Percentiles rank a stretch among this genome's conserved stretches.
Conservation (phyloP, 495 filamentous ascomycete genomes). For the Aspergillus avenaceus region DNA sequence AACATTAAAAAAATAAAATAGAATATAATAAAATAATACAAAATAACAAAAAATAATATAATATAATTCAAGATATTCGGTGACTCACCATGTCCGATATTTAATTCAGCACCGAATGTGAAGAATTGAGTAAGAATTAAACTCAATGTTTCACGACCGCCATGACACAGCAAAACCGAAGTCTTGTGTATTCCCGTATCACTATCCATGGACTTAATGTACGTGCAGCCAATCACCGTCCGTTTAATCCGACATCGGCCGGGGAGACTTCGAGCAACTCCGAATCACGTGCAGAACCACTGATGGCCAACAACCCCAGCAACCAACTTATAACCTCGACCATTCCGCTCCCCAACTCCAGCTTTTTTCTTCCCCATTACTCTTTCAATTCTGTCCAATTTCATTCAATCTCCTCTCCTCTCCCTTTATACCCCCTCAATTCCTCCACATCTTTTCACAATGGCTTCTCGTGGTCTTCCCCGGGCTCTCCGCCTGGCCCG, state of each 20-base stretch:
- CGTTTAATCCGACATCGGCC: slow-evolving; percentile 28
- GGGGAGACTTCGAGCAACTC: slow-evolving; percentile 36
- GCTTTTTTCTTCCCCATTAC: slow-evolving; percentile 9
- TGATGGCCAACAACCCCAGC: slow-evolving; percentile 9
- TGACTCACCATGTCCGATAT: neutral
- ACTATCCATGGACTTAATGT: no score
- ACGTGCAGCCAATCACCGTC: slow-evolving; percentile 16
- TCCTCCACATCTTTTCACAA: slow-evolving; percentile 46
- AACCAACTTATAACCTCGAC: slow-evolving; percentile 15
- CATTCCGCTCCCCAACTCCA: slow-evolving; percentile 4
- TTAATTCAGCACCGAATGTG: no score
- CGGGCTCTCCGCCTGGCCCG: slow-evolving; percentile 79
- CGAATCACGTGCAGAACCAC: slow-evolving; percentile 26
- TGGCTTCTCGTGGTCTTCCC: slow-evolving; percentile 82
- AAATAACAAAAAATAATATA: neutral
- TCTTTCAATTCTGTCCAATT: slow-evolving; percentile 13
- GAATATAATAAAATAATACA: neutral
- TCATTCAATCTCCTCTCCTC: slow-evolving; percentile 14
- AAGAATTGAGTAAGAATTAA: neutral
- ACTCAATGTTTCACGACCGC: neutral
- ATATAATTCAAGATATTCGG: neutral
- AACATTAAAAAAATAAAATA: neutral
- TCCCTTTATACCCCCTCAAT: slow-evolving; percentile 16
- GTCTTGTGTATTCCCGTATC: neutral
- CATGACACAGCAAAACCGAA: no score